Base-by-base conservation (phyloP, 495 filamentous ascomycete species). In the Xylaria telfairii region DNA sequence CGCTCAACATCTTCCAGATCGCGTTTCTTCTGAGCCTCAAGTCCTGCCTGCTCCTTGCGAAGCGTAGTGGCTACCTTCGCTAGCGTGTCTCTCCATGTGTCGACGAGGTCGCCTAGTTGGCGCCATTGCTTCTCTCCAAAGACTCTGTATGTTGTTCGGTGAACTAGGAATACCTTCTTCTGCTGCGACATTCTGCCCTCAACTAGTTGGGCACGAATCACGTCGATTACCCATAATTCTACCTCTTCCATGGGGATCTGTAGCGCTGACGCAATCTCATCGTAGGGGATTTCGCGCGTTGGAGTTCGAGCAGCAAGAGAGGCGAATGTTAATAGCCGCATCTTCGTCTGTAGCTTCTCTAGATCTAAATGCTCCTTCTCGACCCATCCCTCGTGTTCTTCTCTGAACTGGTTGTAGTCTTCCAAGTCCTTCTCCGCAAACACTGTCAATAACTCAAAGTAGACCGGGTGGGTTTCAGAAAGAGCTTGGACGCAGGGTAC, bases 91-190 rank as follows among this genome's bases (percentile, higher is more conserved):
- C 92, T 91, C 95, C 94, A 98, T 76, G 92, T 92, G 81, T 97
- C 94, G 75, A 99, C 82, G 49, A 94, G 87, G 41, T 90, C 90
- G 73, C 92, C 93, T 26, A 99, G 90, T 85, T 98, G 94, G 63
- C 91, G 89, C 96, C 96, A 99, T 84, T 99, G 96, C 86, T 95
- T 96, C 88, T 97, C 92, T 69, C 93, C 93, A 75, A 99, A 98
- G 32, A 97, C 95, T 37, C 96, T 89, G 87, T 98, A 97, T 67
- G 93, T 96, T 72, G 92, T 93, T 71, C 94, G 88, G 84, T 99
- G 96, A 53, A 99, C 92, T 17, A 97, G 85, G 87, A 99, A 98
- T 34, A 93, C 91, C 77, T 93, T 89, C 72, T 93, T 93, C 75
- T 93, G 87, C 83, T 99, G 96, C 28, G 90, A 93, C 62, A 99